phyloP scores from a whole-genome alignment of 805 yeast species.

The Saccharomyces mikatae region DNA sequence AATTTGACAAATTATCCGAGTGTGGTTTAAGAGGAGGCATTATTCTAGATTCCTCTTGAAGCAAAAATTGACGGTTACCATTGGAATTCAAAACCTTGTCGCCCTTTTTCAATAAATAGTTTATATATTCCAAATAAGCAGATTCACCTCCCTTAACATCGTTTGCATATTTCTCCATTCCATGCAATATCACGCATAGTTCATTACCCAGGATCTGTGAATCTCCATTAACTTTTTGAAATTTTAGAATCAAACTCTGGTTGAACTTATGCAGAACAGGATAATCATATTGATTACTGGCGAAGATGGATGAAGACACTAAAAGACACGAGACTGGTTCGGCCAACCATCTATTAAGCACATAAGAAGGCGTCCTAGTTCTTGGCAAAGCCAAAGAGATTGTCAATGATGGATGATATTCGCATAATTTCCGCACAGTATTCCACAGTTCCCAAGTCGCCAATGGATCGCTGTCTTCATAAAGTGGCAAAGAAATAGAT shows the following conservation, averaged over 20 bases:
- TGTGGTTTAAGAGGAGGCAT: slow-evolving; percentile 69
- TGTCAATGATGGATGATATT: slow-evolving; percentile 48
- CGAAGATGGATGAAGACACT: slow-evolving; percentile 48
- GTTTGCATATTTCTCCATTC: slow-evolving; percentile 37
- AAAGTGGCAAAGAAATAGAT: slow-evolving; percentile 43
- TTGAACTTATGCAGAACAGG: slow-evolving; percentile 58
- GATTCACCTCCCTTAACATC: slow-evolving; percentile 31
- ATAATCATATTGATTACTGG: slow-evolving; percentile 50
- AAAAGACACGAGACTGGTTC: slow-evolving; percentile 58
- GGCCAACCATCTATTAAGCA: slow-evolving; percentile 54
- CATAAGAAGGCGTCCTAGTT: slow-evolving; percentile 40
- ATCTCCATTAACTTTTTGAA: slow-evolving; percentile 33
- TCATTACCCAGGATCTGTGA: slow-evolving; percentile 27
- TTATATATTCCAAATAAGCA: slow-evolving; percentile 37
- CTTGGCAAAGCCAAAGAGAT: slow-evolving; percentile 72
- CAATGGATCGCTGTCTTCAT: slow-evolving; percentile 43
- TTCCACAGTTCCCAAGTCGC: slow-evolving; percentile 76
- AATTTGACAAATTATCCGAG: slow-evolving; percentile 44
- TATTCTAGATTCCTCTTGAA: slow-evolving; percentile 1
- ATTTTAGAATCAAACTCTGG: slow-evolving; percentile 42
- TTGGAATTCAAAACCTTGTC: slow-evolving; percentile 15
- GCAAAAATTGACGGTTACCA: neutral
- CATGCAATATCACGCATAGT: slow-evolving; percentile 44
- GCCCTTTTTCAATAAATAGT: slow-evolving; percentile 34
- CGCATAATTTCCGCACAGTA: slow-evolving; percentile 47